Evolutionary conservation across 768 basidiomycete species (phyloP), one percentile per base, ranked within the genome.

Genomic region (Podaxis sp.): DNA sequence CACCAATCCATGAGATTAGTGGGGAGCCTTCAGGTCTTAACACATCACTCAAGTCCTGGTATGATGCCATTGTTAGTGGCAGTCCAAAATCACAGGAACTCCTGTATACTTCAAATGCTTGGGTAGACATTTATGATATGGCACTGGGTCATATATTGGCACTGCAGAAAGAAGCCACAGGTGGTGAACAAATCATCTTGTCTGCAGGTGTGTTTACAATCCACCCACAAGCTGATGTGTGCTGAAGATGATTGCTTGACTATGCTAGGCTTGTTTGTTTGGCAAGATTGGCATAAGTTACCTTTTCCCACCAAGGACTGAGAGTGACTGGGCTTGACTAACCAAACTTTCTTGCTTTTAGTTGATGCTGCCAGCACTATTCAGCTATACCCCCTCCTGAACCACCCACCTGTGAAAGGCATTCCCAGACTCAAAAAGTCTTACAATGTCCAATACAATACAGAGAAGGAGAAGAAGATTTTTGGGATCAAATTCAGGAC

Each of bases 131-230:
- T 4, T 79, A 84, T 7, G 86, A 87, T 68, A 68, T 84, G 37
- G 86, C 85, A 0, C 74, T 79, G 22, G 87, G 81, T 0, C 88
- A 90, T 69, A 77, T 78, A 0, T 70, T 75, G 3, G 84, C 85
- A 3, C 70, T 91, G 22, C 77, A 78, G 58, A 80, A 77, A 54
- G 75, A 79, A 30, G 78, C 75, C 2, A 87, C 87, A 0, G 82
- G 80, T 3, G 84, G 84, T 1, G 77, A 89, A 60, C 76, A 89
- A 37, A 81, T 89, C 67, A 78, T 90, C 67, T 64, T 84, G 46
- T 73, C 72, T 22, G 73, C 71, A 2, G 78, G 80, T 73, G 56
- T 28, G 69, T 62, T 62, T 33, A 2, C 24, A 17, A 8, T n/a
- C 24, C 0, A 37, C 7, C 28, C 44, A 48, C 17, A n/a, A 22